Evolutionary conservation across 306 rosid species (phyloP), one percentile per base, ranked within the genome.

Genomic region (Prunus padus): DNA sequence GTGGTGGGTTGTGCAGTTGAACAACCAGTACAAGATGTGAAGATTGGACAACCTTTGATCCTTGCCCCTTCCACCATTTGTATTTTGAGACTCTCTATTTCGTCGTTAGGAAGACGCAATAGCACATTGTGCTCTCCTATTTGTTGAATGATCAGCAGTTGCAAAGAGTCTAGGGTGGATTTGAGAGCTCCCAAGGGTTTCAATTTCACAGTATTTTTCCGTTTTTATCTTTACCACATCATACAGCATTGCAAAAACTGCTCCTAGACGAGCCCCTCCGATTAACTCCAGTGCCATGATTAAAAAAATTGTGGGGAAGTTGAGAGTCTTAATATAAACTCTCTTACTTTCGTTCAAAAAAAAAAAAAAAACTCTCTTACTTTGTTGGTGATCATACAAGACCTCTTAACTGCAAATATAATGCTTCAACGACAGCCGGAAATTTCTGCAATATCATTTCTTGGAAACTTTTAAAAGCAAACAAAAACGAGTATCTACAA

Each of bases 241-340:
- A 25, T 59, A 60, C 18, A 77, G n/a, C 28, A 37, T 14, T 46
- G 30, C 44, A 22, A 76, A 68, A 14, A 65, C 57, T 59, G 80
- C 44, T 47, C 60, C 69, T 33, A 33, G 40, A 33, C 40, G 8
- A 33, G 40, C 40, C 40, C 40, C 40, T 33, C 40, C 40, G 40
- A 33, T 6, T 44, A 9, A 14, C 45, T 54, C 68, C 4, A 18
- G 46, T 63, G 47, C 68, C 68, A 33, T 33, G 40, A 18, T 33
- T 64, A 33, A 37, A 37, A 37, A 37, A 33, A 1, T 31, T 31
- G 37, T 1, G 37, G 37, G 37, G 7, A 31, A 31, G 37, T 31
- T 31, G 37, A 31, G 37, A 31, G 37, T 31, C 37, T 31, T 31
- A 31, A 4, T 4, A 31, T 31, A 31, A 31, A 31, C 37, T 31